phyloP scores from a whole-genome alignment of 805 yeast species.

The Candida pseudoglaebosa region DNA sequence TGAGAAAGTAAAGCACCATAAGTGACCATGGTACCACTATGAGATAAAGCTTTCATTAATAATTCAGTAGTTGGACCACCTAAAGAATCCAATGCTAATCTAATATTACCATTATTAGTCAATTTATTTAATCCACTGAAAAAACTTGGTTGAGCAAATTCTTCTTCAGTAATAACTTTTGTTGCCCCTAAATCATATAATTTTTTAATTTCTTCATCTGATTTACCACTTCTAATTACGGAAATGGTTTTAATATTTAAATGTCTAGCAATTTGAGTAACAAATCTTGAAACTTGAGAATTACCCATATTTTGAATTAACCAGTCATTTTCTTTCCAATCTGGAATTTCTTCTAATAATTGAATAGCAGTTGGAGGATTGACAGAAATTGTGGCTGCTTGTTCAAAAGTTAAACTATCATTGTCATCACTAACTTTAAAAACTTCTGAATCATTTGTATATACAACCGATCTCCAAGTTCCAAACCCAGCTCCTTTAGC shows the following conservation, averaged over 20 bases:
- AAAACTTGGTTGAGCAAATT: slow-evolving; percentile 17
- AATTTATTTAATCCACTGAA: slow-evolving; percentile 11
- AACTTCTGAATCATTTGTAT: slow-evolving; percentile 28
- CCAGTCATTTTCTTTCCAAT: slow-evolving; percentile 23
- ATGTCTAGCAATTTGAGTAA: slow-evolving; percentile 25
- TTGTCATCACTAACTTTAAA: slow-evolving; percentile 14
- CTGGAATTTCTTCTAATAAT: slow-evolving; percentile 42
- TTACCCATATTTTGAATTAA: slow-evolving; percentile 31
- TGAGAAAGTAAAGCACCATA: slow-evolving; percentile 22
- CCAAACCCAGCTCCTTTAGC: slow-evolving; percentile 76
- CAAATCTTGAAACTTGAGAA: slow-evolving; percentile 29
- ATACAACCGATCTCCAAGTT: slow-evolving; percentile 75
- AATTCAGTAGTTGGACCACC: slow-evolving; percentile 22
- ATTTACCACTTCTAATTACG: slow-evolving; percentile 26
- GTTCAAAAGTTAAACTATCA: slow-evolving; percentile 32
- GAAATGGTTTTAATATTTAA: slow-evolving; percentile 24
- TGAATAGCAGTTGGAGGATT: slow-evolving; percentile 89
- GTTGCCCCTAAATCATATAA: slow-evolving; percentile 29
- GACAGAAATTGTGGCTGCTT: slow-evolving; percentile 84
- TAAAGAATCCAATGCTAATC: slow-evolving; percentile 31
- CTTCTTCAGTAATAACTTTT: slow-evolving; percentile 26
- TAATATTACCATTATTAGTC: slow-evolving; percentile 17
- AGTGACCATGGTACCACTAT: slow-evolving; percentile 25
- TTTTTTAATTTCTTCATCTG: slow-evolving; percentile 17
- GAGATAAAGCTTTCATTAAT: slow-evolving; percentile 21